Base-by-base conservation (phyloP, 2,329 filamentous ascomycete genomes). In the Elsinoe ampelina region DNA sequence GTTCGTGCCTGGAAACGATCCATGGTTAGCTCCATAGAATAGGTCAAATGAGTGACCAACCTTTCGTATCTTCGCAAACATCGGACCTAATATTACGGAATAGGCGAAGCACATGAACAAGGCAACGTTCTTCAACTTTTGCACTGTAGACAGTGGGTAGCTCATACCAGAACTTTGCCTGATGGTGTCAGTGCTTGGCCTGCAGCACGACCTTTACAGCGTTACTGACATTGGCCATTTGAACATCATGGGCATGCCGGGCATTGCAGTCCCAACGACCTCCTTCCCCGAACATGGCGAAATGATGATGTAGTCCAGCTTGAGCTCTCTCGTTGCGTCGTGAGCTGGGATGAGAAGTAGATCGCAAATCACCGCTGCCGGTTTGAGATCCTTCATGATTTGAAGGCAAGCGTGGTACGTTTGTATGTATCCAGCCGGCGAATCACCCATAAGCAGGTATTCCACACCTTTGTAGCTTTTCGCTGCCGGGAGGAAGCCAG, bases 151-250 rank as follows among this genome's bases (percentile, higher is more conserved):
- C 3, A 50, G 30, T 19, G 45, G 45, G 12, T 50, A 50, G 12
- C 15, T 35, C 45, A 50, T 50, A 12, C 45, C 45, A 50, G 45
- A 50, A 13, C 45, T 50, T n/a, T 50, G 45, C 45, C 45, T 50
- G 30, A 11, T 30, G 7, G 8, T 30, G 26, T 30, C 26, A 30
- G 26, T 30, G 26, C 3, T 5, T 30, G 26, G 26, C 26, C 26
- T 7, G 26, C 8, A 8, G 2, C 3, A 8, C 7, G 8, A 20
- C 20, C n/a, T 11, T 34, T 19, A 15, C 4, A 17, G 26, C 43
- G 12, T 12, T 7, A 50, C 45, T 17, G 12, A 35, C 45, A 50
- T 50, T 20, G 45, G 45, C 45, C 45, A 50, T 15, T 50, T 50
- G 26, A 50, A 30, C 45, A 50, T 50, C 45, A 50, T 50, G 12